Base-by-base conservation (phyloP, 2,329 filamentous ascomycete species). In the Colletotrichum ledebouriae region DNA sequence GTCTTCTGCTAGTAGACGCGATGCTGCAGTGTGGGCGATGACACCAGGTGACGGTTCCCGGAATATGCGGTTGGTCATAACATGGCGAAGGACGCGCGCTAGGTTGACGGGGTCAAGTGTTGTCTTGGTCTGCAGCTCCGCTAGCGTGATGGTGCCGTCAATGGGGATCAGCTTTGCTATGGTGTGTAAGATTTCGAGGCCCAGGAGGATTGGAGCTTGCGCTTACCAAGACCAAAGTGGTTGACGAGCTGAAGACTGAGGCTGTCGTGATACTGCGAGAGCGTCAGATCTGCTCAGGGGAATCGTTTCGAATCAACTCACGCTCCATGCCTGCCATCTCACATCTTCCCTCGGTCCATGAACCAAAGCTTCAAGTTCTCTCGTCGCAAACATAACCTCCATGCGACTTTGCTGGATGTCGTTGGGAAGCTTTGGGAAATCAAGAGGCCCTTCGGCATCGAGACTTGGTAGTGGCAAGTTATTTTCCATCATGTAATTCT, bases 1-100 rank as follows among this genome's bases (percentile, higher is more conserved):
- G 72, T 88, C 83, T 62, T 84, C 79, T 12, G 82, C 83, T 1
- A 90, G 79, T 2, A 84, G 75, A 4, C 81, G 81, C 1, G 86
- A 89, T 1, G 82, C 81, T 1, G 85, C 83, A 2, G 85, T 88
- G 73, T 90, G 88, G 9, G 82, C 83, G 67, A 90, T 82, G 2
- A 81, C 69, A 1, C 84, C 83, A 0, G 84, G 83, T 5, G 75
- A 74, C 1, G 84, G 81, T 71, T 90, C 87, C 49, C 77, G 73
- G 76, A 90, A 89, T 65, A 90, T 81, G 11, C 80, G 78, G 71
- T 84, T 86, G 12, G 86, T 88, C 81, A 89, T 89, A 44, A 84
- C 86, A 74, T 88, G 83, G 7, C 87, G 84, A 33, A 87, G 75
- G 6, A 86, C 76, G 52, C 85, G 83, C 12, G 82, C 80, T 17